Base-by-base conservation (phyloP, 2,329 filamentous ascomycete genomes). In the Cladorrhinum sp. region DNA sequence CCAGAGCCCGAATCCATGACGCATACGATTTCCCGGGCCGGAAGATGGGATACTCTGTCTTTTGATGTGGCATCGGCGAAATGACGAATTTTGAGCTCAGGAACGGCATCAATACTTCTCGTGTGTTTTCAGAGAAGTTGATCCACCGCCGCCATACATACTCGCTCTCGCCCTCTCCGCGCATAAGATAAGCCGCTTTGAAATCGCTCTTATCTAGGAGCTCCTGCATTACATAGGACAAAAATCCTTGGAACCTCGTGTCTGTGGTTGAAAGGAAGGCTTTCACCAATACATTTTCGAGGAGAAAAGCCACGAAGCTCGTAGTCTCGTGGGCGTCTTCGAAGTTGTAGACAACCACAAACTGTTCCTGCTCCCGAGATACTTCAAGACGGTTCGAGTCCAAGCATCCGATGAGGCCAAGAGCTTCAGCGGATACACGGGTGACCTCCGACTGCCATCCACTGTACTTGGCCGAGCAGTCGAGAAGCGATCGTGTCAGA, bases 161-260 rank as follows among this genome's bases (percentile, higher is more conserved):
- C 54, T 82, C 83, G 10, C 81, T 80, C 26, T 86, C 83, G 20
- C 65, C 73, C 0, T 73, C 73, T 2, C 76, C 75, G 39, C 76
- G 73, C 71, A 74, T 73, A 28, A 72, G 73, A 56, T 79, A 80
- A 0, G 82, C 84, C 10, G 82, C 78, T 61, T 81, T 86, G 69
- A 97, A 87, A 26, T 89, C 87, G 69, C 90, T 91, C 66, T 88
- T 86, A 50, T 88, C 87, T 2, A 98, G 82, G 46, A 98, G 82
- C 69, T 96, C 89, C 74, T 99, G 95, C 87, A 99, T 97, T 1
- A 89, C 91, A 74, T 90, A 99, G 1, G 94, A 94, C 18, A 99
- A 81, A 71, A 96, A 96, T 0, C 92, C 93, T 73, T 98, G 95
- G 5, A 92, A 83, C 65, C 86, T 88, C 1, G 92, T 90, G 72